Evolutionary conservation across 2,329 filamentous ascomycete genomes (phyloP).

Genomic region (Colletotrichum camelliae): DNA sequence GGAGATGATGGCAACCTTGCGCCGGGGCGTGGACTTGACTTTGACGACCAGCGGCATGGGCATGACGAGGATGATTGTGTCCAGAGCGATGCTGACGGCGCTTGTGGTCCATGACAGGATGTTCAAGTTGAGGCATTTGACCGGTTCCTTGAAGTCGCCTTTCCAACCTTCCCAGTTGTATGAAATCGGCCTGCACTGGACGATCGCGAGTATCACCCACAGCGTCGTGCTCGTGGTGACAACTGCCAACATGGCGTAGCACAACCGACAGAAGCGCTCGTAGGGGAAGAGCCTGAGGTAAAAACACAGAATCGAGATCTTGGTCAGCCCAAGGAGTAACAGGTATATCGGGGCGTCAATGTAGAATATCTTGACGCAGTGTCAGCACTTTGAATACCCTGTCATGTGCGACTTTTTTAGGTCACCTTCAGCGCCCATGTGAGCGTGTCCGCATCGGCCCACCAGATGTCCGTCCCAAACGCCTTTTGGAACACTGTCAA

Average conservation of each 20-base stretch:
- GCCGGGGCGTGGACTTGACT: constrained; percentile 42
- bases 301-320: constrained; percentile 5
- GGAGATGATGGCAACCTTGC: constrained; percentile 46
- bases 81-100: constrained; percentile 49
- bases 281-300: constrained; percentile 5
- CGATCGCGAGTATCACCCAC: neutral
- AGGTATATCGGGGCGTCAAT: neutral
- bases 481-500: neutral
- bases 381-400: neutral
- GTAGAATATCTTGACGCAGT: neutral
- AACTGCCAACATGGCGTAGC: neutral
- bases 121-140: neutral
- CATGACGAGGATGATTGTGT: constrained; percentile 46
- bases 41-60: constrained; percentile 45
- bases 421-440: constrained; percentile 4
- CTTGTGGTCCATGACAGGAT: neutral
- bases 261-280: neutral
- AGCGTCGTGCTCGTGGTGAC: neutral
- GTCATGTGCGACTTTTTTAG: too few species aligned
- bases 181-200: neutral
- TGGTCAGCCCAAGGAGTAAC: neutral
- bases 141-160: neutral
- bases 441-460: neutral
- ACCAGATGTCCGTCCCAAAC: constrained; percentile 11
- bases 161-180: constrained; percentile 17